Evolutionary conservation across 2,329 filamentous ascomycete genomes (phyloP).

Genomic region (Arthrinium puccinioides): DNA sequence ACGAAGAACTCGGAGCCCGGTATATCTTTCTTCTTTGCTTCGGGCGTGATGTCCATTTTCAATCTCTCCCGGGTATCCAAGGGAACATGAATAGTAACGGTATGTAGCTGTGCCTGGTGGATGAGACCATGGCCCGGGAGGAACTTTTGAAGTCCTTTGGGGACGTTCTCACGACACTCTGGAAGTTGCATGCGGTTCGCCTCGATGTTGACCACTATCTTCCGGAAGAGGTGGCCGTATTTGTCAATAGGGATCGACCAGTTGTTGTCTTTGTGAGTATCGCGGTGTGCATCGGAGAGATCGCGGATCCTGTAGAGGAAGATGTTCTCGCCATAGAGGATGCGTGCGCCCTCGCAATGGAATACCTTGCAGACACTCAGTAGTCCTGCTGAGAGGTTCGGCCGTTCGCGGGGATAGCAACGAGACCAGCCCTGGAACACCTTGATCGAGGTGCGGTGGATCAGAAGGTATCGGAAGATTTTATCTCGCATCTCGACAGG

Average conservation of each 20-base stretch:
- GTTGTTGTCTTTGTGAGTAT: conserved; percentile 6
- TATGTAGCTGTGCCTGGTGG: conserved; percentile 25
- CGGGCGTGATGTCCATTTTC: conserved; percentile 1
- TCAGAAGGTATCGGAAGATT: conserved; percentile 24
- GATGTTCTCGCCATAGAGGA: conserved; percentile 40
- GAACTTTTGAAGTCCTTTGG: conserved; percentile 30
- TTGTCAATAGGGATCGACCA: conserved; percentile 24
- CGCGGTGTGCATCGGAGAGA: conserved; percentile 6
- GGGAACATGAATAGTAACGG: conserved; percentile 33
- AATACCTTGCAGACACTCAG: conserved; percentile 27
- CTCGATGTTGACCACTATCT: conserved; percentile 35
- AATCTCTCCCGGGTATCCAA: conserved; percentile 13
- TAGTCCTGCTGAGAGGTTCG: conserved; percentile 27
- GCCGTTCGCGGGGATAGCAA: conserved; percentile 15
- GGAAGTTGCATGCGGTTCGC: conserved; percentile 25
- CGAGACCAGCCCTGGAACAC: conserved; percentile 26
- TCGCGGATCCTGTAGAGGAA: conserved; percentile 42
- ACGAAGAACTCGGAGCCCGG: conserved; percentile 30
- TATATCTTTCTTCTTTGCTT: conserved; percentile 10
- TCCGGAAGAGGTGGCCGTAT: conserved; percentile 31
- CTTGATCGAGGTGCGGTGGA: conserved; percentile 19
- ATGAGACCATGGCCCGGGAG: conserved; percentile 12
- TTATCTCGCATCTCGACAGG: conserved; percentile 23
- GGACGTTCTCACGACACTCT: conserved; percentile 20
- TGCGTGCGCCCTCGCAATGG: conserved; percentile 26